These are phyloP conservation scores for Sanghuangporus sanghuang DNA, from an alignment of 1,284 basidiomycete species.

Conservation along the genomic window DNA sequence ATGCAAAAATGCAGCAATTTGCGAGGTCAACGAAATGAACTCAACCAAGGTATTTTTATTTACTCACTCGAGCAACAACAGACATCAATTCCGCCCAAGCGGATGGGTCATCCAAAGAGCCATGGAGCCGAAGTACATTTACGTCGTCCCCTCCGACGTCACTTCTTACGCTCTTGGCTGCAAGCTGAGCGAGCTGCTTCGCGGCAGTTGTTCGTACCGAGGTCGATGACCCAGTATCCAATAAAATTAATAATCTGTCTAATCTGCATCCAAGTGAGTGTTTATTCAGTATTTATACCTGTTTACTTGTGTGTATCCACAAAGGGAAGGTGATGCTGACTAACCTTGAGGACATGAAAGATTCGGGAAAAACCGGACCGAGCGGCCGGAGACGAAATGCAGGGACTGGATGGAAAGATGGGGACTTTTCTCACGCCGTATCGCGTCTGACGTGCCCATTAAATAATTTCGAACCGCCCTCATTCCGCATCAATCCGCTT, in stretches of 20 bases:
- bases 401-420: slow-evolving; percentile 1
- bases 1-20: background rate
- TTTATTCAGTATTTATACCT: background rate
- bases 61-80: slow-evolving; percentile 70
- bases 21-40: background rate
- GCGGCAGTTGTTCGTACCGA: slow-evolving; percentile 87
- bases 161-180: slow-evolving; percentile 73
- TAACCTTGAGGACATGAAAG: slow-evolving; percentile 23
- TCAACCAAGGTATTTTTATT: slow-evolving; percentile 8
- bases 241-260: slow-evolving; percentile 86
- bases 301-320: background rate
- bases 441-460: background rate
- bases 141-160: slow-evolving; percentile 80
- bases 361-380: slow-evolving; percentile 20
- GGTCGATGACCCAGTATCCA: slow-evolving; percentile 85
- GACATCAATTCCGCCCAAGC: slow-evolving; percentile 80
- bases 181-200: slow-evolving; percentile 88
- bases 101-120: slow-evolving; percentile 54
- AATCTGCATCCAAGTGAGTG: slow-evolving; percentile 44
- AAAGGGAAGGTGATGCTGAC: background rate
- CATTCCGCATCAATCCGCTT: background rate
- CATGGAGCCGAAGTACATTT: slow-evolving; percentile 55
- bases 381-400: background rate
- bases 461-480: background rate
- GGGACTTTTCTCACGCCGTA: slow-evolving; percentile 14